Evolutionary conservation across 179 eudicot genomes (phyloP).

Genomic region (Silene vulgaris): DNA sequence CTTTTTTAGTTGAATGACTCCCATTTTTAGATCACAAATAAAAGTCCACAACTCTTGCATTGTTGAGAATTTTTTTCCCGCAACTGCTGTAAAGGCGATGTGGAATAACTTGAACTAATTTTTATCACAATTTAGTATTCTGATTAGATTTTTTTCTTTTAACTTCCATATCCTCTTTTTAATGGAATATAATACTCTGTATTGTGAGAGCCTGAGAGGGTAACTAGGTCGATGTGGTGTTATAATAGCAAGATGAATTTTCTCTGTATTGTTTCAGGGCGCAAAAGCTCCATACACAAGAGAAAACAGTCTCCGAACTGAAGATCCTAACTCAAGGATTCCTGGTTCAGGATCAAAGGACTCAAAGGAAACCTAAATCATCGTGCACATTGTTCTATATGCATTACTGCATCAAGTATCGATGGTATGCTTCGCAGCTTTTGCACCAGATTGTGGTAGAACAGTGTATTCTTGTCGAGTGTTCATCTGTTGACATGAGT

Average conservation of each 20-base stretch:
- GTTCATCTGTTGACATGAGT: background rate
- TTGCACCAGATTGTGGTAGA: background rate
- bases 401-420: conserved; percentile 3
- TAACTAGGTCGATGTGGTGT: too few relatives aligned
- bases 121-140: too few relatives aligned
- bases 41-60: background rate
- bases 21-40: conserved; percentile 9
- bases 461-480: background rate
- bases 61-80: too few relatives aligned
- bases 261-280: conserved; percentile 44
- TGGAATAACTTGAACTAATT: too few relatives aligned
- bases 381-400: background rate
- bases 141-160: too few relatives aligned
- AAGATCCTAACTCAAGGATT: conserved; percentile 28
- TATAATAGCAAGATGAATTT: too few relatives aligned
- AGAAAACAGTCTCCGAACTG: conserved; percentile 65
- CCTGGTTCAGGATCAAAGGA: conserved; percentile 37
- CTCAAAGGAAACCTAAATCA: too few relatives aligned
- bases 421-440: background rate
- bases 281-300: conserved; percentile 60
- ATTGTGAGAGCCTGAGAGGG: too few relatives aligned
- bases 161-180: too few relatives aligned
- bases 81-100: too few relatives aligned
- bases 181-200: too few relatives aligned
- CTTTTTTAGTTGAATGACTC: conserved; percentile 1